Evolutionary conservation across 306 rosid genomes (phyloP), one percentile per base, ranked within the genome.

Genomic region (Cicer cuneatum): DNA sequence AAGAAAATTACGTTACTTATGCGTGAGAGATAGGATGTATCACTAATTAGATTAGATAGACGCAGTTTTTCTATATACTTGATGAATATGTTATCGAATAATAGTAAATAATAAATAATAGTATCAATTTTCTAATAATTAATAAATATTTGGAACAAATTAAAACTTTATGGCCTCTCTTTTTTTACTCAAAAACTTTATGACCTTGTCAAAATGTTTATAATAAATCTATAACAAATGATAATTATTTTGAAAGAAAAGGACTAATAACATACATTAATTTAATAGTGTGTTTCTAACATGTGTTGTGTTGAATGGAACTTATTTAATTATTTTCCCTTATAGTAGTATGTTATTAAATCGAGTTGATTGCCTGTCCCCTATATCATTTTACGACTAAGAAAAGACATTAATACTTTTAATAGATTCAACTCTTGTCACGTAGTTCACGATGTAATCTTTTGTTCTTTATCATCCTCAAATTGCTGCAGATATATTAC

Each of bases 281-380:
- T 53, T 73, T 60, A 45, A 35, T n/a, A 53, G 35, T 39, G 48
- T 61, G 47, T 40, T 38, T 78, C 64, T 56, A 61, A 38, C 49
- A 71, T 52, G 73, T 54, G 42, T 63, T 52, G 46, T 42, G 63
- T 63, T 52, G 38, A 24, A 52, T 38, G 37, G 5, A 61, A 64
- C 53, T 7, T 47, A 21, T 38, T 8, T 10, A 11, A 9, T 49
- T 64, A 7, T 73, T 58, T 59, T 67, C 45, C 5, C 60, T 35
- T 39, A 79, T 71, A 29, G 35, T 29, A 29, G 35, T 29, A 58
- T 29, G 83, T 65, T 64, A 57, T 78, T 60, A 64, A 71, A 76
- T 67, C 61, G 52, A 77, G 69, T 79, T 52, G 75, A 83, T 76
- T 72, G 80, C 70, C 37, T 46, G 84, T 87, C 87, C 78, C 82